Percentiles rank a stretch among this genome's conserved stretches.
Conservation (phyloP, 352 stramenopile genomes). For the Vaucheria bursata region DNA sequence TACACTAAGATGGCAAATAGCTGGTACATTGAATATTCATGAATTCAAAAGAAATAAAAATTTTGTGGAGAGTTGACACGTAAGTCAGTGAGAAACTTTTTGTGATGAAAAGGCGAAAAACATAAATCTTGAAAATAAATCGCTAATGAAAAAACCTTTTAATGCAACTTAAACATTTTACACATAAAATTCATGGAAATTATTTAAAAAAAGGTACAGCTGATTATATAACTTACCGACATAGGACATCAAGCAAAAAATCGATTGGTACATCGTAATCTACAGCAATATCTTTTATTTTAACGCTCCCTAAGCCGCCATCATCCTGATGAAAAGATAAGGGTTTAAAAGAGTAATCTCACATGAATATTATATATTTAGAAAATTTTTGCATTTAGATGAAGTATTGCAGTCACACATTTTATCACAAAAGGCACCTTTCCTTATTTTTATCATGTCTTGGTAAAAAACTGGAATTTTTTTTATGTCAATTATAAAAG, state of each 20-base stretch:
- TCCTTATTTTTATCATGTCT: too few species aligned
- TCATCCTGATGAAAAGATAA: neutral
- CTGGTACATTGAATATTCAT: too few species aligned
- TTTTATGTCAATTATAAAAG: neutral
- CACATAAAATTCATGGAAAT: too few species aligned
- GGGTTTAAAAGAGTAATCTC: neutral
- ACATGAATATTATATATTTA: neutral
- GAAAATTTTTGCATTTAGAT: neutral
- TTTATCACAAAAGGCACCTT: neutral
- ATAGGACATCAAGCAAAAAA: conserved; percentile 1
- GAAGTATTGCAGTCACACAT: neutral
- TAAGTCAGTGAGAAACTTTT: too few species aligned
- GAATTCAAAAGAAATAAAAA: too few species aligned
- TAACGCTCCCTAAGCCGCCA: neutral
- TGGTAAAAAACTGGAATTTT: neutral
- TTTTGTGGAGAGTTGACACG: too few species aligned
- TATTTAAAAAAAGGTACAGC: neutral
- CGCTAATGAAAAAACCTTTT: too few species aligned
- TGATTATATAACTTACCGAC: neutral
- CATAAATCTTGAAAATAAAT: too few species aligned
- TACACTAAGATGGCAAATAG: too few species aligned
- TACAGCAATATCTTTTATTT: neutral
- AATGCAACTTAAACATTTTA: too few species aligned
- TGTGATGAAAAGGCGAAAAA: too few species aligned
- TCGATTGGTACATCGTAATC: conserved; percentile 4